These are phyloP conservation scores for Mycena belliarum DNA, from an alignment of 768 basidiomycete genomes.

Conservation along the genomic window DNA sequence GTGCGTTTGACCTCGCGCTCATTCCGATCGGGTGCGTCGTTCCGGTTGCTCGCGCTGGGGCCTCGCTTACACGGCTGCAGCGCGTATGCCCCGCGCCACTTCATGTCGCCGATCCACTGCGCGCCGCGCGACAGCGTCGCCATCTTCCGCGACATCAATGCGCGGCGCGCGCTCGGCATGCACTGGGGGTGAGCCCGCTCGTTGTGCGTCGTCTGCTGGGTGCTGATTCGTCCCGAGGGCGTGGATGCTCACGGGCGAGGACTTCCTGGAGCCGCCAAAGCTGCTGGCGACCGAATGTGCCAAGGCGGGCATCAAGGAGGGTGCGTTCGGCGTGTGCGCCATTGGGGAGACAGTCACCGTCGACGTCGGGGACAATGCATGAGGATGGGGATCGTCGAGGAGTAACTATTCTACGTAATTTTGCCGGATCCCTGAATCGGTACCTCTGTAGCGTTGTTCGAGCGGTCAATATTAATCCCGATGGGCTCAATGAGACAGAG, in stretches of 20 bases:
- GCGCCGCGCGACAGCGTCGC: constrained; percentile 69
- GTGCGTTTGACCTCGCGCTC: constrained; percentile 66
- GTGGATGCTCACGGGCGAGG: constrained; percentile 54
- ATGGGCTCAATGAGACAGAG: too few species aligned
- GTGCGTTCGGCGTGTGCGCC: constrained; percentile 55
- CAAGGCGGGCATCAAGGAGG: constrained; percentile 52
- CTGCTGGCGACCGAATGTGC: constrained; percentile 53
- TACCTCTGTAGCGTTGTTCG: too few species aligned
- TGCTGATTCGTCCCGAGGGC: constrained; percentile 34
- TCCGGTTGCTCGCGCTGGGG: background rate
- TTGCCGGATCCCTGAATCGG: too few species aligned
- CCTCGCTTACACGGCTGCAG: constrained; percentile 37
- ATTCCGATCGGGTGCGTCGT: constrained; percentile 68
- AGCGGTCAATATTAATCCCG: too few species aligned
- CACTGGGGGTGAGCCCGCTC: constrained; percentile 59
- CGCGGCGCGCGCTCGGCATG: constrained; percentile 64
- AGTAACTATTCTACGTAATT: too few species aligned
- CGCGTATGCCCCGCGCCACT: constrained; percentile 56
- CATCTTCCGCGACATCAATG: constrained; percentile 63
- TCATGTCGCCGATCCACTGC: constrained; percentile 63
- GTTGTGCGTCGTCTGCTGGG: background rate
- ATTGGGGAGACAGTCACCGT: constrained; percentile 57
- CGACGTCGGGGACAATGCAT: constrained; percentile 8
- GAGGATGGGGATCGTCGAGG: background rate
- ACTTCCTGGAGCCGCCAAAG: constrained; percentile 62